These are phyloP conservation scores for Sporothrix phasma DNA, from an alignment of 2,329 filamentous ascomycete species.

Conservation along the genomic window DNA sequence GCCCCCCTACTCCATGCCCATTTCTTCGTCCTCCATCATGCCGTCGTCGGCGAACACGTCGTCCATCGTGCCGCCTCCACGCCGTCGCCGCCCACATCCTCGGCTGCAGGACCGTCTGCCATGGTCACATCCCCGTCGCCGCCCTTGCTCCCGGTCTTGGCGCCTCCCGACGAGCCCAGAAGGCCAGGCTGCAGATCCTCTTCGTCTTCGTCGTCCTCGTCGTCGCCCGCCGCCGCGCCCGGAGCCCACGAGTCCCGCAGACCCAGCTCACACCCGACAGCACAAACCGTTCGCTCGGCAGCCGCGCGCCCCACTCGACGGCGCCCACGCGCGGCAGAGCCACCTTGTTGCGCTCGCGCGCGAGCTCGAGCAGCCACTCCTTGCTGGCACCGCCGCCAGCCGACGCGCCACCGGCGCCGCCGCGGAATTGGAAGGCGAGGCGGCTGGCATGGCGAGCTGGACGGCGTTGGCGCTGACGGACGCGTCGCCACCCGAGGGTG, in stretches of 20 bases:
- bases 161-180: neutral
- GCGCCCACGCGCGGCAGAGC: constrained; percentile 52
- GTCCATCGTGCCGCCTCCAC: constrained; percentile 44
- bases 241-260: constrained; percentile 48
- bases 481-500: constrained; percentile 40
- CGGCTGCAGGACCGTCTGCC: constrained; percentile 38
- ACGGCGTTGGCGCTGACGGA: constrained; percentile 57
- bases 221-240: constrained; percentile 33
- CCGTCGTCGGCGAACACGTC: constrained; percentile 32
- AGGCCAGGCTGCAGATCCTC: constrained; percentile 30
- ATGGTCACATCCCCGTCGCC: constrained; percentile 23
- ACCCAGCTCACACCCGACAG: constrained; percentile 56
- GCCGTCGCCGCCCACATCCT: constrained; percentile 44
- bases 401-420: constrained; percentile 38
- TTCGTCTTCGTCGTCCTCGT: constrained; percentile 34
- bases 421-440: constrained; percentile 58
- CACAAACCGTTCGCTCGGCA: constrained; percentile 60
- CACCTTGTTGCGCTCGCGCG: constrained; percentile 58
- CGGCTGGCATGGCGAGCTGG: constrained; percentile 62
- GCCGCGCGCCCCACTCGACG: constrained; percentile 56
- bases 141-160: constrained; percentile 25
- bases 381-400: constrained; percentile 49
- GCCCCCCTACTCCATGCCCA: constrained; percentile 25
- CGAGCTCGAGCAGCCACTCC: constrained; percentile 69
- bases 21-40: constrained; percentile 28